phyloP scores from a whole-genome alignment of 169 alveolate genomes.

The Babesia caballi region DNA sequence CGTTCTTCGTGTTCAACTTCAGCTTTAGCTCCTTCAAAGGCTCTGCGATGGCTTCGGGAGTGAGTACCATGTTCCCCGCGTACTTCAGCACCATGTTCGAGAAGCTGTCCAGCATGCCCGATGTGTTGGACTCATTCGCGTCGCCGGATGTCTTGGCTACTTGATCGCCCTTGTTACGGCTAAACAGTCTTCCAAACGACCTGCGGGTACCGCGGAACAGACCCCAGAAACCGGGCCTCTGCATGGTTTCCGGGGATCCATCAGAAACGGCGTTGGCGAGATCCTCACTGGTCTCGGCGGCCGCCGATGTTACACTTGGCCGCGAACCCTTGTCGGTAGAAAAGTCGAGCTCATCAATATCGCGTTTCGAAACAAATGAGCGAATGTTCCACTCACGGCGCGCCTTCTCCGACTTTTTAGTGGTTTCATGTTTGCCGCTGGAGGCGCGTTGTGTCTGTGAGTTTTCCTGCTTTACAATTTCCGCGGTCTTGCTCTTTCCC shows the following conservation, averaged over 20 bases:
- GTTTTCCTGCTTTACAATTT: not conserved
- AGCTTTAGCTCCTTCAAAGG: slow-evolving; percentile 49
- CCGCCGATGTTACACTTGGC: not conserved
- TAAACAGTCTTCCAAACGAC: not conserved
- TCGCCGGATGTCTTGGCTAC: not conserved
- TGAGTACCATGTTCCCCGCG: slow-evolving; percentile 55
- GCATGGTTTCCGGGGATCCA: not conserved
- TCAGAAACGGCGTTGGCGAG: not conserved
- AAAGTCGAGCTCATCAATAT: slow-evolving; percentile 60
- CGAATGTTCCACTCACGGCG: slow-evolving; percentile 33
- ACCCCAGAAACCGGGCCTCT: not conserved
- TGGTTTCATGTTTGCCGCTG: not conserved
- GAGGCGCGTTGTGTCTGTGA: not conserved
- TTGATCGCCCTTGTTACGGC: not conserved
- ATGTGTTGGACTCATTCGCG: not conserved
- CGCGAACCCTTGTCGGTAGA: slow-evolving; percentile 31
- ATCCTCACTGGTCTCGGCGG: not conserved
- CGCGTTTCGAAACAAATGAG: slow-evolving; percentile 32
- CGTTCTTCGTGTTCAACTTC: slow-evolving; percentile 44
- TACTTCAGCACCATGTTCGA: slow-evolving; percentile 48
- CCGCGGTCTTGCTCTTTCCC: not conserved
- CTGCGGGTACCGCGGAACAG: not conserved
- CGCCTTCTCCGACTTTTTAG: slow-evolving; percentile 10
- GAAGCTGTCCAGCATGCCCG: slow-evolving; percentile 50
- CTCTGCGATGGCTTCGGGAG: slow-evolving; percentile 38